Evolutionary conservation across 257 asterid genomes (phyloP).

Genomic region (Scutellaria baicalensis): DNA sequence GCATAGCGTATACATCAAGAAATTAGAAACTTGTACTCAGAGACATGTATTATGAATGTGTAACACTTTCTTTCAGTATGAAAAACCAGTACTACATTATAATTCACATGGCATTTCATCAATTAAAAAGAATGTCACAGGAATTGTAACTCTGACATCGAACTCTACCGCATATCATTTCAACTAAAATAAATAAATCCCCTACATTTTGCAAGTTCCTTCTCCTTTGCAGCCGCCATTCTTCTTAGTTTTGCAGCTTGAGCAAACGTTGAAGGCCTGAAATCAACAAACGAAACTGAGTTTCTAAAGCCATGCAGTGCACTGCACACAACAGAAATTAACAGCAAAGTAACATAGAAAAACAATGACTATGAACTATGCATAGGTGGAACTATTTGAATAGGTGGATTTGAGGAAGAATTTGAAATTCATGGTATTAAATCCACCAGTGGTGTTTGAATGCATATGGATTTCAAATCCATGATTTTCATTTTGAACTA

Average conservation of each 20-base stretch:
- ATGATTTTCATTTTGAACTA: too few relatives aligned
- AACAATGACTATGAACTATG: too few relatives aligned
- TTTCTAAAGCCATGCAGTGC: background rate
- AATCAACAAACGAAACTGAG: slow-evolving; percentile 14
- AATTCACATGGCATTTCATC: background rate
- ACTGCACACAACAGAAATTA: too few relatives aligned
- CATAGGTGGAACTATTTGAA: too few relatives aligned
- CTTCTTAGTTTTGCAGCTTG: slow-evolving; percentile 93
- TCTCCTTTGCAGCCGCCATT: slow-evolving; percentile 88
- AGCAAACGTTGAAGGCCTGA: slow-evolving; percentile 97
- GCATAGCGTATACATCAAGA: slow-evolving; percentile 22
- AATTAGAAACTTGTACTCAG: slow-evolving; percentile 4
- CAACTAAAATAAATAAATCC: background rate
- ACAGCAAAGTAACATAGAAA: too few relatives aligned
- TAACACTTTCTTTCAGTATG: background rate
- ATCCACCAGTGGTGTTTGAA: too few relatives aligned
- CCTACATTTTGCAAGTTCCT: slow-evolving; percentile 79
- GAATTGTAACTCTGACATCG: background rate
- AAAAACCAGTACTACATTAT: background rate
- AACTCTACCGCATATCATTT: background rate
- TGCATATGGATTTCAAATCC: too few relatives aligned
- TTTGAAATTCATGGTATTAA: too few relatives aligned
- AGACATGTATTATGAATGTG: background rate
- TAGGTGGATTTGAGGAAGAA: too few relatives aligned
- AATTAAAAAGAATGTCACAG: background rate